Evolutionary conservation across 805 yeast species (phyloP), one percentile per base, ranked within the genome.

Genomic region (Candida qinlingensis): DNA sequence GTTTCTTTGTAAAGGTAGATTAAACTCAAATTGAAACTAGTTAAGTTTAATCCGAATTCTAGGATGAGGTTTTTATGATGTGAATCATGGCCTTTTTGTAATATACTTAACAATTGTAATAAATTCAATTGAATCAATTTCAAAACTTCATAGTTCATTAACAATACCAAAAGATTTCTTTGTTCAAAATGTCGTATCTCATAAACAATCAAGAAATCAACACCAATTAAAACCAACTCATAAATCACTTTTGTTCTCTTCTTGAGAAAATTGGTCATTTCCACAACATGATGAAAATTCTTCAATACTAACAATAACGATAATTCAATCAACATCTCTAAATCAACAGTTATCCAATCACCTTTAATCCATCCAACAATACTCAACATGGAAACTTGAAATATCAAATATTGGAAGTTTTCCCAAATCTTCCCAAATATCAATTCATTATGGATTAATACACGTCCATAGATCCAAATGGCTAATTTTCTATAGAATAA

Each of bases 121-220:
- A 45, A 26, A n/a, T 45, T 45, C 26, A 30, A 25, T 13, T 45
- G 47, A 6, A 45, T 30, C 9, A 45, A 28, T 11, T 45, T 35
- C 27, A 45, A 37, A 10, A 45, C 37, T 11, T 45, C 47, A 39
- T 39, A 39, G 25, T 45, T 45, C n/a, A 45, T 30, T n/a, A 45
- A 26, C 34, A 45, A 34, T 4, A 31, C 13, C 5, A 34, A 12
- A 0, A 45, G 27, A 8, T 39, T 41, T 27, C 37, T 39, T 11
- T 39, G 34, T n/a, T 34, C 13, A 19, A 33, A 39, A 19, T 34
- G 44, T 26, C 44, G 29, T 12, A 41, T 41, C 44, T 27, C 25
- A 13, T 41, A 41, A 29, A 41, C 28, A 26, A 41, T 35, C 44
- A 41, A 10, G 13, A 41, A 31, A 33, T 41, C 44, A 25, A 41